Base-by-base conservation (phyloP, 768 basidiomycete species). In the Leccinum subtestaceum region DNA sequence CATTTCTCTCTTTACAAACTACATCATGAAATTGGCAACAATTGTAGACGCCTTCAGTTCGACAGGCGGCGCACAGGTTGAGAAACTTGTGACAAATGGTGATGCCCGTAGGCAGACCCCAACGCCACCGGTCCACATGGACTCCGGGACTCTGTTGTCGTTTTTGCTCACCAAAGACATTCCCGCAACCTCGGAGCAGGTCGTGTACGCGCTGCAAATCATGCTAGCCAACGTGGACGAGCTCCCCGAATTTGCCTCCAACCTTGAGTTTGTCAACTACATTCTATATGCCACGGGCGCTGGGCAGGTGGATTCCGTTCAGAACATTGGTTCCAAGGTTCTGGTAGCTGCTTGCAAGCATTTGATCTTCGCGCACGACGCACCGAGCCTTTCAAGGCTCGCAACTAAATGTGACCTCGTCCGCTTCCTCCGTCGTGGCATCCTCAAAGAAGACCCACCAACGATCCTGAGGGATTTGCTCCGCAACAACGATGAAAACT, bases 391-490 rank as follows among this genome's bases (percentile, higher is more conserved):
- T 23, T 1, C 19, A 43, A 7, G 32, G 34, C 34, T 58, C 13
- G 32, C 57, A 31, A 12, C 23, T 38, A 6, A 47, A 2, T 53
- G 57, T 9, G 52, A 58, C 34, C 38, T 58, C 15, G 49, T 36
- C 29, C 52, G 52, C 10, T 54, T 58, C 38, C 43, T 58, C 5
- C 57, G 36, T 38, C 36, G 57, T 6, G 57, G 51, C 25, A 38
- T 58, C 48, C 27, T n/a, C 9, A 15, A 5, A 5, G 32, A 58
- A 31, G 57, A 58, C n/a, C 52, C 57, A 6, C 57, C 57, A 13
- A 58, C 23, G 12, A 58, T 58, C 7, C 55, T 60, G 43, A 17
- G 57, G 29, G 32, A 57, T 29, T 23, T 57, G 23, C 45, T 60
- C 21, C 45, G 2, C 9, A 21, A 17, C 19, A 31, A 25, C n/a